A percentile compares a stretch with the other conserved stretches of the same genome.
These are phyloP conservation scores for Phenoliferia sp. DNA, from an alignment of 1,284 basidiomycete genomes.

Conservation along the genomic window DNA sequence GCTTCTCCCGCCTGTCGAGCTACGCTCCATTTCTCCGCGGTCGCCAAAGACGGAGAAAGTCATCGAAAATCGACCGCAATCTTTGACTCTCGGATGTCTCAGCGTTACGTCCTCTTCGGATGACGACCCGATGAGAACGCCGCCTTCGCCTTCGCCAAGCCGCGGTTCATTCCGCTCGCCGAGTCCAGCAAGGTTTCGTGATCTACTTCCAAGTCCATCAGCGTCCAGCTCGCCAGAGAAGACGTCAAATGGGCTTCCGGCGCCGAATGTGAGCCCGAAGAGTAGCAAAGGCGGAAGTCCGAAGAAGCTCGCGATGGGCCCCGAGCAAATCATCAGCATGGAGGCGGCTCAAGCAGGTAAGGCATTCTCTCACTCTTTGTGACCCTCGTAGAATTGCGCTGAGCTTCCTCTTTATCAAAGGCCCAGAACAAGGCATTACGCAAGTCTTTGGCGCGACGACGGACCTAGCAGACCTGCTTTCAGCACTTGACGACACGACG, in stretches of 20 bases:
- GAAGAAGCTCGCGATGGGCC: constrained; percentile 24
- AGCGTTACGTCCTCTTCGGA: not conserved
- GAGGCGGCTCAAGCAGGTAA: not conserved
- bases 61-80: no score
- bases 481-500: constrained; percentile 18
- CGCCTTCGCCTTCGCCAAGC: not conserved
- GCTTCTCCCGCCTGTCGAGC: no score
- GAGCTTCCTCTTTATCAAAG: not conserved
- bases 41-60: no score
- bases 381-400: not conserved
- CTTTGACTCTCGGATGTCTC: not conserved
- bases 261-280: constrained; percentile 4
- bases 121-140: not conserved
- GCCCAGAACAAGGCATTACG: not conserved
- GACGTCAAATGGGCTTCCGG: constrained; percentile 18
- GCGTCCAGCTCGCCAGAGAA: constrained; percentile 21
- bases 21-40: constrained; percentile 4
- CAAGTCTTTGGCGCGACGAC: constrained; percentile 22
- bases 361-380: not conserved
- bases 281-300: constrained; percentile 3
- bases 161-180: constrained; percentile 15
- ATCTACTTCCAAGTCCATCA: constrained; percentile 12
- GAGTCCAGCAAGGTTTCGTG: constrained; percentile 11
- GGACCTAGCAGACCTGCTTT: constrained; percentile 27
- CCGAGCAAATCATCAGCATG: constrained; percentile 28